Percentiles rank a stretch among this genome's conserved stretches.
phyloP scores from a whole-genome alignment of 2,329 filamentous ascomycete genomes.

The Alternaria triticimaculans region DNA sequence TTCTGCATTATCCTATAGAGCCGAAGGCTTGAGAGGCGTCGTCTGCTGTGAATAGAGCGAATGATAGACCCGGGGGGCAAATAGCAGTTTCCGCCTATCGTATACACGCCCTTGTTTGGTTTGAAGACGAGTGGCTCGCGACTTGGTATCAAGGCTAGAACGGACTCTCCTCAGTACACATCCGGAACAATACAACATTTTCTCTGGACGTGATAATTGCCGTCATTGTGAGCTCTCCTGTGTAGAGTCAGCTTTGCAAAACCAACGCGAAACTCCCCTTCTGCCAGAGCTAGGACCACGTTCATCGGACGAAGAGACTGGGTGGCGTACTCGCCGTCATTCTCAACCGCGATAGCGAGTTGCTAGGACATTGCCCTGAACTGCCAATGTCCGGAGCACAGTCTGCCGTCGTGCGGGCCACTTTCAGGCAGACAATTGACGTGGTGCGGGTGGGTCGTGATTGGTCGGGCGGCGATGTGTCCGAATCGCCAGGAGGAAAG shows the following conservation, averaged over 20 bases:
- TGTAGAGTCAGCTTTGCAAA: background rate
- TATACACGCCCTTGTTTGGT: background rate
- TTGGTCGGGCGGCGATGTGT: conserved; percentile 9
- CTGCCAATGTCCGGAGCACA: background rate
- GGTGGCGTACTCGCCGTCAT: background rate
- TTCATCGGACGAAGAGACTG: background rate
- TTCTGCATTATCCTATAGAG: conserved; percentile 4
- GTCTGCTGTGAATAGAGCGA: background rate
- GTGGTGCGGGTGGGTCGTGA: conserved; percentile 7
- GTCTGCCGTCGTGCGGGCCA: conserved; percentile 15
- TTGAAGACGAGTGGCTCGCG: background rate
- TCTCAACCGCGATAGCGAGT: background rate
- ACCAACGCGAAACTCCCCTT: background rate
- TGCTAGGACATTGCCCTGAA: background rate
- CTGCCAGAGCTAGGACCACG: background rate
- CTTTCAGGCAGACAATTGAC: conserved; percentile 16
- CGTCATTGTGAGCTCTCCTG: background rate
- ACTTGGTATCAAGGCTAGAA: background rate
- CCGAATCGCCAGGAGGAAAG: conserved; percentile 6
- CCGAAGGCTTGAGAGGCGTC: background rate
- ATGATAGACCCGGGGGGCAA: background rate
- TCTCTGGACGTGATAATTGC: background rate
- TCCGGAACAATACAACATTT: background rate
- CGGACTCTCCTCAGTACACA: background rate
- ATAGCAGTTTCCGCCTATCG: background rate